A percentile compares a stretch with the other conserved stretches of the same genome.
Conservation (phyloP, 805 yeast genomes). For the Candida tibetensis region DNA sequence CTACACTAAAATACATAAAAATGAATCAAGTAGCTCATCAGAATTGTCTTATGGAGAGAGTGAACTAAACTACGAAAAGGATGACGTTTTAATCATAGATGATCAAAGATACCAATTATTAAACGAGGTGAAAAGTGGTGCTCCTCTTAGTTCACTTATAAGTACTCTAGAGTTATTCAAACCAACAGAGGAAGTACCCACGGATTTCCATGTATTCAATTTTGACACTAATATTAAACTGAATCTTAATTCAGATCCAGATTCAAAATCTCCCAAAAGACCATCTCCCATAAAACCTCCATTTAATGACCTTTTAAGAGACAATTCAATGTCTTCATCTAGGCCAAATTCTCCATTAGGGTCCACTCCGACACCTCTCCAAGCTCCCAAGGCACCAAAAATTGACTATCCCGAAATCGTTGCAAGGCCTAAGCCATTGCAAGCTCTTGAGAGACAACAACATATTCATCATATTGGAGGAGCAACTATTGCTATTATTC, state of each 20-base stretch:
- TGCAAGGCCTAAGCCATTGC: slow-evolving; percentile 58
- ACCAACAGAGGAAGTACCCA: slow-evolving; percentile 1
- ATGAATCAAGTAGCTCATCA: background rate
- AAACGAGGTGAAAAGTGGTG: slow-evolving; percentile 76
- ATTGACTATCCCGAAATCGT: slow-evolving; percentile 43
- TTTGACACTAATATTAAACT: background rate
- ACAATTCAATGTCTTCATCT: slow-evolving; percentile 7
- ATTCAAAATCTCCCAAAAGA: background rate
- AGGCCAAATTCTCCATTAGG: slow-evolving; percentile 1
- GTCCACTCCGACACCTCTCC: background rate
- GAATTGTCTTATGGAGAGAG: slow-evolving; percentile 4
- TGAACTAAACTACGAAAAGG: slow-evolving; percentile 27
- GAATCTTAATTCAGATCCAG: background rate
- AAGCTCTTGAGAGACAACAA: slow-evolving; percentile 1
- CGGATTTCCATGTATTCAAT: background rate
- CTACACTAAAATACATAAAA: slow-evolving; percentile 48
- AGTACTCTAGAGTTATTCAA: slow-evolving; percentile 74
- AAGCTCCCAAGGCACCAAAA: background rate
- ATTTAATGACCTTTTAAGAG: slow-evolving; percentile 5
- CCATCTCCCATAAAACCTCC: background rate
- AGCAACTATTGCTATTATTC: slow-evolving; percentile 90
- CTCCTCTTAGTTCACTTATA: slow-evolving; percentile 81
- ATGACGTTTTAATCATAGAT: slow-evolving; percentile 48
- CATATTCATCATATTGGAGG: slow-evolving; percentile 7
- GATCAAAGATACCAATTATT: slow-evolving; percentile 67